Evolutionary conservation across 345 rosid species (phyloP).

Genomic region (Turnera subulata): DNA sequence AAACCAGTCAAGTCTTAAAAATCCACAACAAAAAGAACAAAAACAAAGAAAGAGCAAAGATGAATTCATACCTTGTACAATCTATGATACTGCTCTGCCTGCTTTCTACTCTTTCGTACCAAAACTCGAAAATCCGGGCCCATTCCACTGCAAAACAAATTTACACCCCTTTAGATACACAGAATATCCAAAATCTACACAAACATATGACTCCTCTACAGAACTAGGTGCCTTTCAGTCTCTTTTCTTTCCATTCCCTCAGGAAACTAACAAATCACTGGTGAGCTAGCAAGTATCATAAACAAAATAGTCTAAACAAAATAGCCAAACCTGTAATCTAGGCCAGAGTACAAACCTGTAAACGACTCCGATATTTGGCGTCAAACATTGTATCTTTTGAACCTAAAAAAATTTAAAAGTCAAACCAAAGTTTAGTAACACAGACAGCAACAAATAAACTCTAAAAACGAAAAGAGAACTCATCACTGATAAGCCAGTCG

Average conservation of each 20-base stretch:
- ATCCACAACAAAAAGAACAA: neutral
- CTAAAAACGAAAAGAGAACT: neutral
- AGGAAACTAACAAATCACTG: no score
- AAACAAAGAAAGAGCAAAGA: neutral
- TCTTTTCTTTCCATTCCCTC: no score
- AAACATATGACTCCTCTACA: no score
- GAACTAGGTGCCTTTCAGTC: no score
- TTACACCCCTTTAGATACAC: no score
- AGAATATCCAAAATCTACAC: no score
- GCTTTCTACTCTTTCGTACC: slow-evolving; percentile 94
- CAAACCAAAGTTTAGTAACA: neutral
- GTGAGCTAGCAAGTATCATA: no score
- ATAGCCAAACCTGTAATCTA: neutral
- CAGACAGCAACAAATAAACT: neutral
- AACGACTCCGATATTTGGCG: slow-evolving; percentile 94
- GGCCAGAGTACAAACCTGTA: slow-evolving; percentile 56
- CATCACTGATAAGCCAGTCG: neutral
- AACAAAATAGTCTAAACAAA: no score
- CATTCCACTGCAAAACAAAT: slow-evolving; percentile 84
- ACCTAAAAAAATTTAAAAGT: slow-evolving; percentile 41
- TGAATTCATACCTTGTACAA: slow-evolving; percentile 58
- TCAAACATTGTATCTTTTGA: slow-evolving; percentile 80
- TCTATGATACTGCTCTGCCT: slow-evolving; percentile 80
- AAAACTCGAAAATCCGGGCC: slow-evolving; percentile 95
- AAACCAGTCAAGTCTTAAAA: neutral